Percentiles rank a stretch among this genome's conserved stretches.
These are phyloP conservation scores for Aspergillus sp. DNA, from an alignment of 2,329 filamentous ascomycete species.

Conservation along the genomic window DNA sequence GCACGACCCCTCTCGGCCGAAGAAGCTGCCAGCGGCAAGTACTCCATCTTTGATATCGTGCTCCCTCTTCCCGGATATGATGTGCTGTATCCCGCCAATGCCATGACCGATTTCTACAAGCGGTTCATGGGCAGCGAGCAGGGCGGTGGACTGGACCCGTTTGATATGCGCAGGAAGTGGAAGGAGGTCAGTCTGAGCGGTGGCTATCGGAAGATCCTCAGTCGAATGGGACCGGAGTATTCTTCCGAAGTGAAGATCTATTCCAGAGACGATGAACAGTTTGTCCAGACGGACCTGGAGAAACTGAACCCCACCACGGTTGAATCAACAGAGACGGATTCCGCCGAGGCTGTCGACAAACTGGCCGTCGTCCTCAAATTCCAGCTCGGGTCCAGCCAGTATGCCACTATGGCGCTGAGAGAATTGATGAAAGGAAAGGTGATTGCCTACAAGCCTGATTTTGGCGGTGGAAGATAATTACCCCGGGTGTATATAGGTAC, in stretches of 20 bases:
- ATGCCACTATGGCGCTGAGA: conserved; percentile 78
- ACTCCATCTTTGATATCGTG: conserved; percentile 82
- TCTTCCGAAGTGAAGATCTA: conserved; percentile 71
- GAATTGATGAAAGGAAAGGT: conserved; percentile 73
- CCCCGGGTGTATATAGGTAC: no score
- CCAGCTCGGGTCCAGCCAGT: conserved; percentile 75
- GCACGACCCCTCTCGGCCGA: conserved; percentile 72
- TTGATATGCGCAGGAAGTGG: conserved; percentile 81
- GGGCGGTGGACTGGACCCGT: conserved; percentile 77
- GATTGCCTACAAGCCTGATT: conserved; percentile 63
- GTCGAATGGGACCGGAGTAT: conserved; percentile 63
- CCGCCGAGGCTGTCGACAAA: conserved; percentile 40
- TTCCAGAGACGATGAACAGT: conserved; percentile 66
- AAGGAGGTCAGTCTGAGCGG: conserved; percentile 87
- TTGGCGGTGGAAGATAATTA: conserved; percentile 44
- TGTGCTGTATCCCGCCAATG: conserved; percentile 80
- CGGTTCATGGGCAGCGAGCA: conserved; percentile 78
- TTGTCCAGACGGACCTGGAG: conserved; percentile 85
- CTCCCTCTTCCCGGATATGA: conserved; percentile 91
- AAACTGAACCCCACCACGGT: conserved; percentile 50
- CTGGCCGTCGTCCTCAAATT: conserved; percentile 70
- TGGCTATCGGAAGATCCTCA: conserved; percentile 81
- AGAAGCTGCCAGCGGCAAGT: conserved; percentile 75
- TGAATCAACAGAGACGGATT: conserved; percentile 13
- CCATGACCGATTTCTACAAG: conserved; percentile 78